These are phyloP conservation scores for Penicillium thymicola DNA, from an alignment of 2,329 filamentous ascomycete genomes.

Conservation along the genomic window DNA sequence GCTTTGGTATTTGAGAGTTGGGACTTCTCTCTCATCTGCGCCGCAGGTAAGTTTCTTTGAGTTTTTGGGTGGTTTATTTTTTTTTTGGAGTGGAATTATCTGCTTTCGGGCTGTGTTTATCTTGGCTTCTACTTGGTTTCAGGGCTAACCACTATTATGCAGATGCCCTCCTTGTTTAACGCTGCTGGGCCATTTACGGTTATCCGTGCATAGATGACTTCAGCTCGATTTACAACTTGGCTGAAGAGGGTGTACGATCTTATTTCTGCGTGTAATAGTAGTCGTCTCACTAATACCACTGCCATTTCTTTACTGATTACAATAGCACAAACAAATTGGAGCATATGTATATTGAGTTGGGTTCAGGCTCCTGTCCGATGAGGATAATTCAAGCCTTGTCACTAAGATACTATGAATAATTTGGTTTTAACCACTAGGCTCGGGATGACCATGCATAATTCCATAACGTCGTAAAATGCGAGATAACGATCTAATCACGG, in stretches of 20 bases:
- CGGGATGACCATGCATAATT: background rate
- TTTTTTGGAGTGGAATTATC: background rate
- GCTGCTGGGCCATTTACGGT: slow-evolving; percentile 29
- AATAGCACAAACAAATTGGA: background rate
- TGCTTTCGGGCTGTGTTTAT: background rate
- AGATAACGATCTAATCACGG: slow-evolving; percentile 14
- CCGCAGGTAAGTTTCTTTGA: slow-evolving; percentile 26
- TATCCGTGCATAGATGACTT: slow-evolving; percentile 8
- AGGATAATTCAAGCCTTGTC: background rate
- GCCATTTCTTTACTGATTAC: background rate
- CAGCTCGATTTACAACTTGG: background rate
- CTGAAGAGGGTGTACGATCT: no score
- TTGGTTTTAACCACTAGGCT: background rate
- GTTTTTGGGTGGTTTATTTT: background rate
- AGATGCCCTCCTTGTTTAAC: slow-evolving; percentile 31
- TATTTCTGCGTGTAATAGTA: background rate
- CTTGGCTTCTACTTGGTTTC: background rate
- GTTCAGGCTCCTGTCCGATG: background rate
- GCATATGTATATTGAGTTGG: background rate
- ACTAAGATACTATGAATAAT: background rate
- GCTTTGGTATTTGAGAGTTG: slow-evolving; percentile 31
- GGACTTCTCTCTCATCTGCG: slow-evolving; percentile 22
- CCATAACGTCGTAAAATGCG: background rate
- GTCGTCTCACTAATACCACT: background rate
- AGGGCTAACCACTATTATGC: background rate